Base-by-base conservation (phyloP, 305 asterid genomes). In the Lippia alba region DNA sequence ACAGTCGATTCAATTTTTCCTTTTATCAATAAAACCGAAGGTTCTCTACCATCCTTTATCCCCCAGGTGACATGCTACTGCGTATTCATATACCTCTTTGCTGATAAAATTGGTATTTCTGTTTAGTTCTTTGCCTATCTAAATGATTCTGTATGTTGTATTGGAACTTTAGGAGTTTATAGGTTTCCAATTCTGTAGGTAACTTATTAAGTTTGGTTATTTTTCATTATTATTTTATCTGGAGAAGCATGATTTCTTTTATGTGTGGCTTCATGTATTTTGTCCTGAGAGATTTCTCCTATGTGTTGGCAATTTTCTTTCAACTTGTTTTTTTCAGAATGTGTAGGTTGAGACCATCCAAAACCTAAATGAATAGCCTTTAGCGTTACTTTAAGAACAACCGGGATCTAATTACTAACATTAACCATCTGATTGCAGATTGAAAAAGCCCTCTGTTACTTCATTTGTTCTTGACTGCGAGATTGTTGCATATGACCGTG, bases 391-490 rank as follows among this genome's bases (percentile, higher is more conserved):
- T 56, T 60, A 67, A 20, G 49, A 36, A 61, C 54, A 8, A 8
- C 41, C 5, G 9, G 9, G 41, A 36, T 36, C 9, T 36, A 36
- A 7, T 64, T 60, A 64, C 75, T 84, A 60, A 81, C 63, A 24
- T 41, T 74, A 73, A 61, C 48, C 56, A 63, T 71, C 70, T 61
- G 69, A 63, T 30, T 80, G 88, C 96, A 95, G 99, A 80, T 79
- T 92, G 19, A 90, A 87, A 79, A 79, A 74, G 64, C 82, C 97
- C 33, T 79, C 91, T 65, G 89, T 83, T 40, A 80, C 84, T 58
- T 92, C 98, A 67, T 92, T 95, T 80, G 96, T 94, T 82, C 96
- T 94, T 56, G 98, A 94, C 71, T 92, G 99, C 45, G 99, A 94
- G 82, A 81, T 92, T 78, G 99, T 94, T 79, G 99, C 98, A 66